Conservation (phyloP, 805 yeast species). For the Barnettozyma sucrosica region DNA sequence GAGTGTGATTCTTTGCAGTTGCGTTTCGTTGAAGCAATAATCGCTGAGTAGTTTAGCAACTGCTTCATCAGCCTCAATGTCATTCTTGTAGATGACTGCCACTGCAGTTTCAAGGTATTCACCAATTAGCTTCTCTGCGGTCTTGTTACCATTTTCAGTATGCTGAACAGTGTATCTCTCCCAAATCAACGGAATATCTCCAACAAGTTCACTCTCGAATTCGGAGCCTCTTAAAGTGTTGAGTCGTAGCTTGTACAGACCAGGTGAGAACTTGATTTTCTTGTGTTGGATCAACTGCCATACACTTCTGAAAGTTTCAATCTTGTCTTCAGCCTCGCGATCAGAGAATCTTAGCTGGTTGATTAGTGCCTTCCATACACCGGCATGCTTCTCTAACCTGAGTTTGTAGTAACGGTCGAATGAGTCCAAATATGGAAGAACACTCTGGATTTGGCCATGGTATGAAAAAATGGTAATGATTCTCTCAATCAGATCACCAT, state of each 20-base stretch:
- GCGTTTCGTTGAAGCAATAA: conserved; percentile 4
- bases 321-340: conserved; percentile 2
- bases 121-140: conserved; percentile 13
- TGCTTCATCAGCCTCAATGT: conserved; percentile 6
- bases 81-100: conserved; percentile 7
- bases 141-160: background rate
- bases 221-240: conserved; percentile 7
- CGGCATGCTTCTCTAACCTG: conserved; percentile 1
- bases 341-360: conserved; percentile 8
- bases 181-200: conserved; percentile 13
- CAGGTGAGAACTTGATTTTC: conserved; percentile 8
- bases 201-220: conserved; percentile 6
- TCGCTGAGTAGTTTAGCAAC: conserved; percentile 5
- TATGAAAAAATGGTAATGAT: conserved; percentile 17
- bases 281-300: conserved; percentile 16
- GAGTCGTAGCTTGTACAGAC: conserved; percentile 12
- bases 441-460: conserved; percentile 11
- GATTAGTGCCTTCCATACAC: conserved; percentile 17
- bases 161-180: conserved; percentile 4
- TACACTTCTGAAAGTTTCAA: conserved; percentile 9
- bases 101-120: conserved; percentile 10
- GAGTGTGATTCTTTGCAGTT: background rate
- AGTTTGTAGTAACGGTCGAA: conserved; percentile 15
- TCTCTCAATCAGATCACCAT: conserved; percentile 11
- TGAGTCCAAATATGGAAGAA: conserved; percentile 10